Evolutionary conservation across 2,329 filamentous ascomycete species (phyloP).

Genomic region (Aureobasidium sp.): DNA sequence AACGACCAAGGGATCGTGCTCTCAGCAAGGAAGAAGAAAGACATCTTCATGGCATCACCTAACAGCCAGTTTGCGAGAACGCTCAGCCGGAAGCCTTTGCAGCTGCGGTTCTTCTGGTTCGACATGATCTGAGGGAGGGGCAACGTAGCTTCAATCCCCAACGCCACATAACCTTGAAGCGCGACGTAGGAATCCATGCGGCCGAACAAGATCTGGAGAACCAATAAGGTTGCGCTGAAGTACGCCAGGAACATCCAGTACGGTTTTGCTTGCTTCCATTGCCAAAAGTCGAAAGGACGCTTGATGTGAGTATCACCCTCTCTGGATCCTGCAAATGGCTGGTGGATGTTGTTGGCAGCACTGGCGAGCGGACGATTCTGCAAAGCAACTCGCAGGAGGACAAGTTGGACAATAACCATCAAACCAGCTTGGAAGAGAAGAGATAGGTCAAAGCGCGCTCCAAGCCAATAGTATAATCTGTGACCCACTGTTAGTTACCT

Average conservation of each 20-base stretch:
- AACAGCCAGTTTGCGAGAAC: conserved; percentile 72
- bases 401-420: conserved; percentile 52
- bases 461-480: conserved; percentile 62
- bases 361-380: conserved; percentile 44
- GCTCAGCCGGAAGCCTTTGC: conserved; percentile 69
- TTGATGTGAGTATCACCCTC: conserved; percentile 37
- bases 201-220: conserved; percentile 61
- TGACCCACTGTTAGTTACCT: background rate
- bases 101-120: conserved; percentile 62
- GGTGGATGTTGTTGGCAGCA: conserved; percentile 31
- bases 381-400: conserved; percentile 55
- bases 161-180: conserved; percentile 65
- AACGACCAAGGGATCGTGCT: conserved; percentile 66
- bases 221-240: conserved; percentile 54
- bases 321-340: conserved; percentile 55
- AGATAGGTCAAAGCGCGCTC: conserved; percentile 52
- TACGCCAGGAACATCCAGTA: conserved; percentile 75
- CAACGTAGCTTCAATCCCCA: conserved; percentile 73
- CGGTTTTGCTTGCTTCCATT: conserved; percentile 67
- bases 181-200: conserved; percentile 55
- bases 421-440: conserved; percentile 54
- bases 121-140: conserved; percentile 71
- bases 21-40: conserved; percentile 66
- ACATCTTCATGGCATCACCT: conserved; percentile 78
- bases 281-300: conserved; percentile 74